Base-by-base conservation (phyloP, 768 basidiomycete species). In the Pulveroboletus sp. region DNA sequence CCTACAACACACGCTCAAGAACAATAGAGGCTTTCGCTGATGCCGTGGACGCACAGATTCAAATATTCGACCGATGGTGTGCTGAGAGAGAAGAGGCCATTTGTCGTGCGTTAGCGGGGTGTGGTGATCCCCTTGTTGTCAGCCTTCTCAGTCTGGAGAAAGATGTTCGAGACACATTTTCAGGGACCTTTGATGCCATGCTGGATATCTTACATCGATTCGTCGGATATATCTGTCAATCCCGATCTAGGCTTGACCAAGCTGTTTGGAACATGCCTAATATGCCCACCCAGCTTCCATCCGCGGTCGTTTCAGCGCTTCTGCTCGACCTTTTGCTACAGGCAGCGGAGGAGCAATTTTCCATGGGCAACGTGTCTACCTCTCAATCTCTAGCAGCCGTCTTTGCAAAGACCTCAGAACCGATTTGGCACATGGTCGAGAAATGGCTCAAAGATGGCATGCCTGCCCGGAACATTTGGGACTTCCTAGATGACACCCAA, bases 1-100 rank as follows among this genome's bases (percentile, higher is more conserved):
- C 58, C 30, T 60, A 62, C 30, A 57, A 39, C 43, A 53, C 53
- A 49, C 40, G 57, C 9, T 80, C 82, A 9, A 77, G 76, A 30
- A 89, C 86, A 0, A 67, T 88, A n/a, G 87, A 92, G 63, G 90
- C 90, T 0, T 90, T 90, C 61, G 80, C 85, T 1, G 87, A 90
- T 48, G 88, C 87, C 0, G 69, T 91, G 40, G 80, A 82, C 51
- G 56, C 69, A 18, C 80, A 86, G 48, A 68, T 89, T 4, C 76
- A 72, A 18, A 54, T 54, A 5, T 80, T 92, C 52, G 77, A 87
- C 48, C 62, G 58, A 6, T 92, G 88, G 86, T 90, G 88, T 61
- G 81, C 89, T 1, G 63, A 61, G 12, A 73, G 72, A 49, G 90
- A 93, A 65, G 81, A 84, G 58, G 71, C 72, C 0, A 84, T 92